Percentiles rank a stretch among this genome's conserved stretches.
phyloP scores from a whole-genome alignment of 2,329 filamentous ascomycete genomes.

The Tolypocladium pustulatum region DNA sequence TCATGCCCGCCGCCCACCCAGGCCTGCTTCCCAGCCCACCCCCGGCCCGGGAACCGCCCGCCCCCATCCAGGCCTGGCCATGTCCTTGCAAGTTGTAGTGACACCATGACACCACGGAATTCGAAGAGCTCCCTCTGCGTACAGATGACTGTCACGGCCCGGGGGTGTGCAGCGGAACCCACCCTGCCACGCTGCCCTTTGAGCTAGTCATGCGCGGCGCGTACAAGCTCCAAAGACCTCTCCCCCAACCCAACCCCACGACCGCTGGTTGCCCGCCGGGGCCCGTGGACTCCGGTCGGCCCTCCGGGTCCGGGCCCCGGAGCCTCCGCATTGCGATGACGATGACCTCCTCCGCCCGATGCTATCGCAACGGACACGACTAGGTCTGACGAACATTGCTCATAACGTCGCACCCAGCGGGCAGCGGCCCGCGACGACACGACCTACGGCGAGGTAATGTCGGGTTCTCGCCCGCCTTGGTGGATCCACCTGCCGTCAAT shows the following conservation, averaged over 20 bases:
- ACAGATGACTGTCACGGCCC: background rate
- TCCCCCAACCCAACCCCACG: background rate
- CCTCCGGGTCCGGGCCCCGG: constrained; percentile 1
- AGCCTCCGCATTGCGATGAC: background rate
- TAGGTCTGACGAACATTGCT: background rate
- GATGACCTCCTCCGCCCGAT: background rate
- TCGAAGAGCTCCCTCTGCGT: background rate
- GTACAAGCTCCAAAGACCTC: background rate
- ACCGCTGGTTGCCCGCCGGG: background rate
- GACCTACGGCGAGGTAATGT: background rate
- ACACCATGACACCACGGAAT: background rate
- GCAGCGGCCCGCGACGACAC: background rate
- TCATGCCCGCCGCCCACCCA: background rate
- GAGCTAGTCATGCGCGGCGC: background rate
- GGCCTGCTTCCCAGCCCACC: background rate
- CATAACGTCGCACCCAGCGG: background rate
- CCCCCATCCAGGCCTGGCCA: background rate
- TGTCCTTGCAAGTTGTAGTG: background rate
- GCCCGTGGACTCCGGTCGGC: constrained; percentile 4
- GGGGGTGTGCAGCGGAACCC: background rate
- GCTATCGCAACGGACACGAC: background rate
- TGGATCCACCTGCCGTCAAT: background rate
- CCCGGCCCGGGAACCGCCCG: background rate
- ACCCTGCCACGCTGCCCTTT: background rate
- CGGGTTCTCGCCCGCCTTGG: background rate